These are phyloP conservation scores for Prunus armeniaca DNA, from an alignment of 306 rosid genomes.

Conservation along the genomic window DNA sequence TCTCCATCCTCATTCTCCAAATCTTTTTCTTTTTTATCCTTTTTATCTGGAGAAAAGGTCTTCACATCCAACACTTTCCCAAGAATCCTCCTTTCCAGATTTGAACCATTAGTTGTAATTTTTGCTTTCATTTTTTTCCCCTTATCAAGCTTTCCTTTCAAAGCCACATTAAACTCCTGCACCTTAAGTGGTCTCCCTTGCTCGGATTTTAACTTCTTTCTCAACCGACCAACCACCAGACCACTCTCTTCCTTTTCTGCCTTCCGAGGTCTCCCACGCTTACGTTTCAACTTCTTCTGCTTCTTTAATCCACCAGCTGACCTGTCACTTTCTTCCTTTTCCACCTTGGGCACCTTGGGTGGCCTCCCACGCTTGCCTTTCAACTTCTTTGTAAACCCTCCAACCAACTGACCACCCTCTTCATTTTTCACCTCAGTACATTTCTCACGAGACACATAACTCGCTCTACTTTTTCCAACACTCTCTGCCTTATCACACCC, in stretches of 20 bases:
- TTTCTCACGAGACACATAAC: constrained; percentile 14
- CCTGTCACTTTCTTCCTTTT: constrained; percentile 20
- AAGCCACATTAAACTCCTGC: constrained; percentile 22
- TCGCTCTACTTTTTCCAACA: background rate
- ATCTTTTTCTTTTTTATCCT: constrained; percentile 18
- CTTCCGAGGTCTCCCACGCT: constrained; percentile 46
- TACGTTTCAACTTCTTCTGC: constrained; percentile 25
- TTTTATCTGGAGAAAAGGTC: constrained; percentile 29
- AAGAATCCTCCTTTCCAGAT: constrained; percentile 27
- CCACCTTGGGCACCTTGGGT: constrained; percentile 23
- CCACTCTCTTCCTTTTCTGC: constrained; percentile 1
- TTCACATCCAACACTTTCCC: constrained; percentile 22
- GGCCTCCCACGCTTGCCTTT: constrained; percentile 36
- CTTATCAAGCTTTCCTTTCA: constrained; percentile 23
- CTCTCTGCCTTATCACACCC: constrained; percentile 32
- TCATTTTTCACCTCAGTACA: constrained; percentile 27
- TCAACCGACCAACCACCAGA: constrained; percentile 4
- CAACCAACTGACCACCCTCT: constrained; percentile 25
- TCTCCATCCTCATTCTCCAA: constrained; percentile 21
- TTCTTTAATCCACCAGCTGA: constrained; percentile 3
- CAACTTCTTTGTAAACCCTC: background rate
- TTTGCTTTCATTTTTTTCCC: constrained; percentile 22
- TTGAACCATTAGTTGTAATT: constrained; percentile 21
- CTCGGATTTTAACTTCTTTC: constrained; percentile 17
- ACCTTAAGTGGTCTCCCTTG: constrained; percentile 15